Evolutionary conservation across 2,329 filamentous ascomycete species (phyloP), one percentile per base, ranked within the genome.

Genomic region (Claviceps cyperi): DNA sequence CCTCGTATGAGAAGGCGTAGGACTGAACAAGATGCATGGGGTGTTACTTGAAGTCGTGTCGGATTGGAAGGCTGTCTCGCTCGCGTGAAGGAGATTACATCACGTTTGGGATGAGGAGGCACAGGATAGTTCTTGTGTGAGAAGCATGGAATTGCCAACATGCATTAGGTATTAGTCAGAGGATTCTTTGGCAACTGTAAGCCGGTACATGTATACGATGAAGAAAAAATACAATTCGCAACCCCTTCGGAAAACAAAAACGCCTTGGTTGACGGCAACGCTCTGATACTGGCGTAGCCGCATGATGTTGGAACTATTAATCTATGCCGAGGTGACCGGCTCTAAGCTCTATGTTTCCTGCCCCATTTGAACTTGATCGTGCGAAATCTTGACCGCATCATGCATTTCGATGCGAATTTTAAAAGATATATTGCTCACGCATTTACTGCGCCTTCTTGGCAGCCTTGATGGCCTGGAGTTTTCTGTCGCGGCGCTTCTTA

Each of bases 401-500:
- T 4, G 7, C 32, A n/a, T 38, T 22, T 32, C 15, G 11, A 19
- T 39, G 21, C 24, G 19, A 36, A 22, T 37, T 4, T 38, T 39
- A 6, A 15, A 2, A 44, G 36, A 4, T 17, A 15, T 8, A 37
- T 11, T 14, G 21, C 19, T n/a, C 28, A 24, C 7, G 8, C 35
- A 2, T 64, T 70, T 78, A 84, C 70, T 84, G 75, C 75, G 59
- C 56, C 62, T 89, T 89, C 74, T 81, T 82, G 55, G 74, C 73
- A 63, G 73, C 52, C 50, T 52, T 74, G 66, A 84, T 74, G 51
- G 78, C 67, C 50, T 73, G 77, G 47, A 86, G 61, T 78, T 86
- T 90, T 68, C 74, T 80, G 68, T 92, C 88, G 53, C 89, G 79
- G 63, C 90, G 83, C 64, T 76, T 78, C 81, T 89, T 90, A 60